These are phyloP conservation scores for Hortiboletus flavorubellus DNA, from an alignment of 768 basidiomycete genomes.

Conservation along the genomic window DNA sequence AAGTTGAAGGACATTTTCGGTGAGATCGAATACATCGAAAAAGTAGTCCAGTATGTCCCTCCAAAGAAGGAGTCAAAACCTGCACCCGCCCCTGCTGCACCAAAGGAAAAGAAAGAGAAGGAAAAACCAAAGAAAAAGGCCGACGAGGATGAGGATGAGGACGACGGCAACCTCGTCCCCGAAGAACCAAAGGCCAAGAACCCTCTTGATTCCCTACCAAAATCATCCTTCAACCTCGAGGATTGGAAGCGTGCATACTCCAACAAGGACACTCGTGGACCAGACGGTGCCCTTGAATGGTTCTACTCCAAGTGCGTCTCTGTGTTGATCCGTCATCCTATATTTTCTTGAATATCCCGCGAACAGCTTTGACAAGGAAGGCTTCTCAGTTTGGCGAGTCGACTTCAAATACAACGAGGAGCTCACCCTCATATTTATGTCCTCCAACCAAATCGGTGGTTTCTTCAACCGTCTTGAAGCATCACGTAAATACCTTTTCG, in stretches of 20 bases:
- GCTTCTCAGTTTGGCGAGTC: conserved; percentile 88
- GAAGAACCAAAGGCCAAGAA: conserved; percentile 91
- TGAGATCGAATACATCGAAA: conserved; percentile 59
- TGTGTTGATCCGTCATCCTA: not conserved
- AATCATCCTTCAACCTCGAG: conserved; percentile 83
- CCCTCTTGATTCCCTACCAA: conserved; percentile 89
- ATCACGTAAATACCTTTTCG: conserved; percentile 95
- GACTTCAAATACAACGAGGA: conserved; percentile 98
- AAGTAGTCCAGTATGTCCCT: conserved; percentile 64
- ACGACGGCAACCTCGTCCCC: conserved; percentile 70
- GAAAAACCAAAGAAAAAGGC: conserved; percentile 50
- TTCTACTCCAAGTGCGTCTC: conserved; percentile 84
- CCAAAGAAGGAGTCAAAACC: conserved; percentile 67
- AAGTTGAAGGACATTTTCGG: conserved; percentile 66
- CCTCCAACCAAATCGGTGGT: conserved; percentile 87
- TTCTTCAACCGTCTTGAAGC: conserved; percentile 99
- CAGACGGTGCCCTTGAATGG: conserved; percentile 86
- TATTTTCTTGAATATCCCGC: conserved; percentile 4
- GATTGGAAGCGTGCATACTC: conserved; percentile 99
- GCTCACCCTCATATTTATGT: conserved; percentile 92
- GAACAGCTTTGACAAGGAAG: conserved; percentile 77
- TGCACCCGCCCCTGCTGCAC: conserved; percentile 37
- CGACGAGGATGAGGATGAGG: conserved; percentile 60
- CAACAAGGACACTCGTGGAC: conserved; percentile 92
- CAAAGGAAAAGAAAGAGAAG: conserved; percentile 62